Evolutionary conservation across 768 basidiomycete species (phyloP), one percentile per base, ranked within the genome.

Genomic region (Tylopilus felleus): DNA sequence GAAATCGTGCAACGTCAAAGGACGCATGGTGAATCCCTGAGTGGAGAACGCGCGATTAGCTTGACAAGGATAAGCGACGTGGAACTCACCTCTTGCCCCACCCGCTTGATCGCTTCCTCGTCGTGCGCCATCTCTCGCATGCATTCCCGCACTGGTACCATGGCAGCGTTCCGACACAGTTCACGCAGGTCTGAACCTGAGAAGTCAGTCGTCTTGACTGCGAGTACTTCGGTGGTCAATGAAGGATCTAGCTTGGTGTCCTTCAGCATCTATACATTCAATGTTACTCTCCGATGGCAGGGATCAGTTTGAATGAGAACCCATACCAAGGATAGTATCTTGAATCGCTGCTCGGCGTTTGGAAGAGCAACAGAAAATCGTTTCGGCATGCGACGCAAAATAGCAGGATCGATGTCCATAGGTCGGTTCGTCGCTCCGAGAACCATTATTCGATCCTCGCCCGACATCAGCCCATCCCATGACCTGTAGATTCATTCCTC

Each of bases 341-440:
- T 93, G 49, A 83, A 73, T 29, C 97, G 80, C 60, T 98, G 94
- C 4, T 84, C 79, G 7, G 71, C 67, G 52, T 89, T 83, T 4
- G 97, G 97, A 16, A 98, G 76, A 6, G 82, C 77, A 53, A 99
- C 81, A 1, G 89, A 80, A 68, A 98, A 98, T 12, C 94, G 90
- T 70, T 96, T 98, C 1, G 97, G 97, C 93, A 99, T 94, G n/a
- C 95, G 86, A n/a, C 90, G 81, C 22, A 93, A 74, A 59, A 94
- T 89, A 25, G 91, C 90, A 2, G 84, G 73, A 65, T 93, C 91
- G 51, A 93, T 93, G 59, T 98, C 97, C 65, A 87, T 88, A 19
- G 95, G 94, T 54, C 96, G 77, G 69, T 99, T 98, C 8, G 96
- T 98, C 0, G 96, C 95, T 16, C 96, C 96, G 2, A 99, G 82